Base-by-base conservation (phyloP, 2,329 filamentous ascomycete species). In the Trichoderma hamatum region DNA sequence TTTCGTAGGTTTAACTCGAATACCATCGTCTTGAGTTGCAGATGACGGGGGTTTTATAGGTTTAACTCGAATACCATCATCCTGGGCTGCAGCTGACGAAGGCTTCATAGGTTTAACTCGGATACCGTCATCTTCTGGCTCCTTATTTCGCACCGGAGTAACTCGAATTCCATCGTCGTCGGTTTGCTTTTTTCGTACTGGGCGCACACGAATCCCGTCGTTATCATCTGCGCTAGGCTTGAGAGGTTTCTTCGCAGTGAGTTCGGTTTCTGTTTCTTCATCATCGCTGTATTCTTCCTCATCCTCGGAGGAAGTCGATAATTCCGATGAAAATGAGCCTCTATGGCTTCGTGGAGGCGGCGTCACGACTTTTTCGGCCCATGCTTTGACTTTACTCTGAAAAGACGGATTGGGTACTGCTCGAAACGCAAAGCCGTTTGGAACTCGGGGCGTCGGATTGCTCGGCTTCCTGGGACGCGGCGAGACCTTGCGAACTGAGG, bases 361-460 rank as follows among this genome's bases (percentile, higher is more conserved):
- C 1, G 83, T 73, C 71, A 89, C 85, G 9, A 89, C 84, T 72
- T 82, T 83, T 62, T 79, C 81, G 0, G 87, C 88, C 89, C 88
- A 90, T 59, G 88, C 85, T 72, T 86, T 84, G 71, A 90, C 85
- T 76, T 89, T 90, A 72, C 80, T 85, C 58, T 86, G 82, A 4
- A 88, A 82, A 0, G 85, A 78, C 3, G 87, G 86, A 72, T 88
- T 89, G 39, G 82, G 80, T 7, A 83, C 81, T 1, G 86, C 84
- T 26, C 81, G 81, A 69, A 84, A 81, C 16, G 88, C 75, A 71
- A 90, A 90, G 70, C 88, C 83, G 72, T 86, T 88, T 0, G 88
- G 87, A n/a, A 89, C 78, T 0, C 82, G 81, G 63, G 61, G 16
- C 10, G 70, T 71, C 1, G 73, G 75, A 13, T 67, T 73, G 16